These are phyloP conservation scores for Cladophialophora psammophila DNA, from an alignment of 2,329 filamentous ascomycete species.

Conservation along the genomic window DNA sequence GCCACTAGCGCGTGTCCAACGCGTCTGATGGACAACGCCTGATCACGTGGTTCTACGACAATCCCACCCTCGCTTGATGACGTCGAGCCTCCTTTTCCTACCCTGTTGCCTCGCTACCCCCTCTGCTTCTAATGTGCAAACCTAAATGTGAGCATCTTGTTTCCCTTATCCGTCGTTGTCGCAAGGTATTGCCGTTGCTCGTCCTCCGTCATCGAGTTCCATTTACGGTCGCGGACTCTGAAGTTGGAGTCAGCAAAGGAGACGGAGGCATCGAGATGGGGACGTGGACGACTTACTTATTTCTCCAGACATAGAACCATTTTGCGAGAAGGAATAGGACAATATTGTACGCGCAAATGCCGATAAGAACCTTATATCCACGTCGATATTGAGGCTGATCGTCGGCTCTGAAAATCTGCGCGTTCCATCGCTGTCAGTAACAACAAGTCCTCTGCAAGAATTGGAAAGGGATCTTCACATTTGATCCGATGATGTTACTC, in stretches of 20 bases:
- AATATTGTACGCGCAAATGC: slow-evolving; percentile 58
- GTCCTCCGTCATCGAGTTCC: slow-evolving; percentile 52
- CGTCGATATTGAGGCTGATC: slow-evolving; percentile 65
- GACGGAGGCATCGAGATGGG: neutral
- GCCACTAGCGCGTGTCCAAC: neutral
- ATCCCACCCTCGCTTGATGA: neutral
- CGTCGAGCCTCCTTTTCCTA: neutral
- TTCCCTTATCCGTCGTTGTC: slow-evolving; percentile 50
- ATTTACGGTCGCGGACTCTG: slow-evolving; percentile 45
- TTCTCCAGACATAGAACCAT: slow-evolving; percentile 51
- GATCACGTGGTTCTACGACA: neutral
- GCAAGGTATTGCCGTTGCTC: slow-evolving; percentile 49
- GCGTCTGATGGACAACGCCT: neutral
- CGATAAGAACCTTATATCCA: slow-evolving; percentile 66
- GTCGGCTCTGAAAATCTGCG: slow-evolving; percentile 53
- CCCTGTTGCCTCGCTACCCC: neutral
- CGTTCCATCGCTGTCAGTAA: neutral
- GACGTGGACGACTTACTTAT: slow-evolving; percentile 42
- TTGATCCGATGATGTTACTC: slow-evolving; percentile 46
- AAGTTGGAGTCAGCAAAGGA: neutral
- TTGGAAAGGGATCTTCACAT: slow-evolving; percentile 27
- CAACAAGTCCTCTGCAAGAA: neutral
- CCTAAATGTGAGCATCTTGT: slow-evolving; percentile 44
- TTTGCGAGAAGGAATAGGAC: slow-evolving; percentile 57
- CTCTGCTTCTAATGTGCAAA: slow-evolving; percentile 29